Evolutionary conservation across 257 asterid genomes (phyloP).

Genomic region (Solanum chilense): DNA sequence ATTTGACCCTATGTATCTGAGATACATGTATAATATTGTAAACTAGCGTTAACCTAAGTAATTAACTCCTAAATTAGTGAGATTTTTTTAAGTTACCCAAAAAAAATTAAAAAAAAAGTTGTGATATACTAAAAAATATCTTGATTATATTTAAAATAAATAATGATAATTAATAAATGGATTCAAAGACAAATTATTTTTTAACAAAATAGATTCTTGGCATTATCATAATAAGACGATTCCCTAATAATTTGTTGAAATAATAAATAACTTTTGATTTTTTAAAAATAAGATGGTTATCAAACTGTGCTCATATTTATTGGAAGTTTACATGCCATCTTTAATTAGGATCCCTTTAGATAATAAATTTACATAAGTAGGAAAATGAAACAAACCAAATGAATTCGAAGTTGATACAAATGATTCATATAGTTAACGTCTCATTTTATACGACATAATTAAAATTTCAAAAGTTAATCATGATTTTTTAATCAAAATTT

Average conservation of each 20-base stretch:
- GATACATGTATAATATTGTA: too few relatives aligned
- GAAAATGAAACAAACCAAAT: neutral
- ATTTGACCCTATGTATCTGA: neutral
- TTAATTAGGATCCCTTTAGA: neutral
- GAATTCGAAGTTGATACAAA: neutral
- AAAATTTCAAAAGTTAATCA: too few relatives aligned
- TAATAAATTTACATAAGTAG: too few relatives aligned
- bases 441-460: neutral
- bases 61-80: neutral
- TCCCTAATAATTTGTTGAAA: neutral
- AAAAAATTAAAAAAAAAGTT: accelerated
- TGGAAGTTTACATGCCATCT: neutral
- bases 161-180: neutral
- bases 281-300: neutral
- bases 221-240: neutral
- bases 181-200: neutral
- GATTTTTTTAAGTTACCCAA: neutral
- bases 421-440: neutral
- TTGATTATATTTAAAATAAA: neutral
- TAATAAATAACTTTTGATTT: neutral
- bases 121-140: neutral
- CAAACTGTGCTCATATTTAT: neutral
- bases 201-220: neutral
- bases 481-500: too few relatives aligned
- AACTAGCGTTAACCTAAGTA: too few relatives aligned